Evolutionary conservation across 2,329 filamentous ascomycete species (phyloP), one percentile per base, ranked within the genome.

Genomic region (Fusarium multiceps): DNA sequence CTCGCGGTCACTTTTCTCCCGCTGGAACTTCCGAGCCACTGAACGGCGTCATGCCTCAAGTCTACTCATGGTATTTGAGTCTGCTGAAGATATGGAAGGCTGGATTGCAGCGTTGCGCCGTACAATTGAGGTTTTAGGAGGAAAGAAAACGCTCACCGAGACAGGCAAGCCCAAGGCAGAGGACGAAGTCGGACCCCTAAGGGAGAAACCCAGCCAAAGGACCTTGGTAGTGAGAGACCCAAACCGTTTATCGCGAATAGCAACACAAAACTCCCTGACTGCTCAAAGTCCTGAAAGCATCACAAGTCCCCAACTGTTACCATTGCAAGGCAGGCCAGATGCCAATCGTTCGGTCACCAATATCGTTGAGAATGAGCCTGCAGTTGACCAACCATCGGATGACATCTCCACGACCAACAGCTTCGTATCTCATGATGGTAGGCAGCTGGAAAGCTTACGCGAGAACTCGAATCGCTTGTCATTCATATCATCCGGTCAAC

Each of bases 41-140:
- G 87, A 90, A 57, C 87, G 86, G 74, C 85, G 86, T 65, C 82
- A 85, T 20, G 87, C 87, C 3, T 85, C 87, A 1, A 92, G 89
- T 66, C 86, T 94, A 58, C 80, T 96, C 25, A 84, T 96, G 76
- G 88, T 95, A 0, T 89, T 94, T 68, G 88, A 93, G 55, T 88
- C 82, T 64, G 89, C 90, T 4, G 88, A 91, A 67, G 89, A 92
- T 46, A 92, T 95, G 91, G 90, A 93, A 63, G 81, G 83, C 45
- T 96, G 93, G 93, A 88, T 95, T 76, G 84, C 85, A 2, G 83
- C 86, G 0, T 81, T 95, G 30, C 87, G 92, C 41, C 85, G 85
- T 57, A 89, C 92, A 74, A 94, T 95, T 54, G 89, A 93, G 72
- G 82, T 83, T 8, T 80, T 92, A 10, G 91, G 91, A 28, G 92